Evolutionary conservation across 2,329 filamentous ascomycete genomes (phyloP).

Genomic region (Fusarium sp.): DNA sequence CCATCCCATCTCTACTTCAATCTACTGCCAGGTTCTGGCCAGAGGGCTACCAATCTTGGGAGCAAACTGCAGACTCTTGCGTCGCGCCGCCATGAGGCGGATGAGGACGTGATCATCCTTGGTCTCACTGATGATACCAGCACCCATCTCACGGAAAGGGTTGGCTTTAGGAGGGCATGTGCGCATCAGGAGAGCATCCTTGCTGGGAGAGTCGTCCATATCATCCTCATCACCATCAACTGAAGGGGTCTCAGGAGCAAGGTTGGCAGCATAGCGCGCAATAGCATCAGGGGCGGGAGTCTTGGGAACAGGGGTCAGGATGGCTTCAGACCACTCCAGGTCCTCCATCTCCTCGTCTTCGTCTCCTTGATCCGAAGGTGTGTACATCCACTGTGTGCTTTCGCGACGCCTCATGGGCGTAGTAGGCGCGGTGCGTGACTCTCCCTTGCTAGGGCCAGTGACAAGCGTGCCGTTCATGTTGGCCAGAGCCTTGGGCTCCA

Average conservation of each 20-base stretch:
- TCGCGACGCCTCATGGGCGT: constrained; percentile 67
- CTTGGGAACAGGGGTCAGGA: constrained; percentile 69
- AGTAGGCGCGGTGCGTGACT: constrained; percentile 57
- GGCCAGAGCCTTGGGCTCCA: constrained; percentile 79
- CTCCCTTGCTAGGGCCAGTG: constrained; percentile 54
- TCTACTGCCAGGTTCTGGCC: constrained; percentile 66
- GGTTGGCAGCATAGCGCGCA: constrained; percentile 64
- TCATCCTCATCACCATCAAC: constrained; percentile 50
- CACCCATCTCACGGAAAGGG: constrained; percentile 56
- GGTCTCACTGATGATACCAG: constrained; percentile 61
- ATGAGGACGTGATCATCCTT: constrained; percentile 71
- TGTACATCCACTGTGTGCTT: constrained; percentile 68
- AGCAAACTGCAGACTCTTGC: constrained; percentile 83
- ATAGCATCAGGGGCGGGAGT: constrained; percentile 70
- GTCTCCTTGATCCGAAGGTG: constrained; percentile 61
- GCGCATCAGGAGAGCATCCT: constrained; percentile 60
- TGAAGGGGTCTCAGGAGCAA: constrained; percentile 61
- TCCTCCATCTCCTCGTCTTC: constrained; percentile 57
- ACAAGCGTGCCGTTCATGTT: constrained; percentile 77
- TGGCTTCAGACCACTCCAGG: constrained; percentile 58
- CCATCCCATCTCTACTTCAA: constrained; percentile 23
- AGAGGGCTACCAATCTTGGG: constrained; percentile 81
- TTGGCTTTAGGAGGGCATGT: constrained; percentile 68
- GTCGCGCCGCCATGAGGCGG: constrained; percentile 76
- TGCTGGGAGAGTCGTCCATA: constrained; percentile 50